Conservation (phyloP, 257 asterid genomes). For the Solanum clarkiae region DNA sequence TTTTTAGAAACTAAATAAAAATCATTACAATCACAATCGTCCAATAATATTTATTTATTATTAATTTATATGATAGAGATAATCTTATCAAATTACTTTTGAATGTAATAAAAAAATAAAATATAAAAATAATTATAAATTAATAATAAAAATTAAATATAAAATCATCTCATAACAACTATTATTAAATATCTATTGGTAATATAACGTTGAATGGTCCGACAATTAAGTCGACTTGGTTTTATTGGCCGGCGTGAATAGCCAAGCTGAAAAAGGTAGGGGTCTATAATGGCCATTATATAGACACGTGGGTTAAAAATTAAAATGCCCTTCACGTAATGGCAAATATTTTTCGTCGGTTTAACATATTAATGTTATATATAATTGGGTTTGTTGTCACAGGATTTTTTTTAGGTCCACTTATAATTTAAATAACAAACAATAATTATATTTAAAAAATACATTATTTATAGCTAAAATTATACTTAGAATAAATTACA, state of each 20-base stretch:
- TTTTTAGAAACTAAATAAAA: no score
- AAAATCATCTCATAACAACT: no score
- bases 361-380: neutral
- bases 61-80: no score
- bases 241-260: neutral
- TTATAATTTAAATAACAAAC: neutral
- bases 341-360: neutral
- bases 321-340: neutral
- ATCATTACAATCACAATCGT: no score
- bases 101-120: no score
- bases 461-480: neutral
- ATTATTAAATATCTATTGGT: no score
- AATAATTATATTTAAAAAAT: neutral
- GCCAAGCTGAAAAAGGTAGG: neutral
- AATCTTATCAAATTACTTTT: no score
- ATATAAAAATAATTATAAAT: no score
- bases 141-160: no score
- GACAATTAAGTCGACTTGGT: neutral
- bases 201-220: no score
- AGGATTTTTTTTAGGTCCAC: neutral
- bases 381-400: neutral
- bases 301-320: neutral
- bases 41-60: no score
- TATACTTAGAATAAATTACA: neutral
- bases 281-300: neutral